Base-by-base conservation (phyloP, 257 asterid genomes). In the Verbena officinalis region DNA sequence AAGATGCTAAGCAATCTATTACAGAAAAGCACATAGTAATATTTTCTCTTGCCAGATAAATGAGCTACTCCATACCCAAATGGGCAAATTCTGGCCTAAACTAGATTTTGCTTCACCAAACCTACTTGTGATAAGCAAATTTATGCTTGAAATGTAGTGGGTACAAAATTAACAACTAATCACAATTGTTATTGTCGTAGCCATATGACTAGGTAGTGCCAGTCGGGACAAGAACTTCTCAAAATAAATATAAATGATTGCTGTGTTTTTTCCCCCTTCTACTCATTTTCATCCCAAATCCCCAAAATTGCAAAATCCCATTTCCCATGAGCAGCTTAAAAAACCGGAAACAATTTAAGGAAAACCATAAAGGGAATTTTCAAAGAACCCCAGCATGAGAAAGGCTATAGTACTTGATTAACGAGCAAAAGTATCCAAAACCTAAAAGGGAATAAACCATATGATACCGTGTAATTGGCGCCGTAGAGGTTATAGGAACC, bases 401-500 rank as follows among this genome's bases (percentile, higher is more conserved):
- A 45, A 31, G 9, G 51, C 9, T 21, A n/a, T 50, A 22, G 33
- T 15, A 23, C 5, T 22, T 64, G 14, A 52, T 7, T 46, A 31
- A 50, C 17, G 31, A 10, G 49, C 39, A 58, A 58, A 43, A 13
- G 14, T 34, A 38, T 59, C 11, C 8, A 55, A 24, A 30, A 39
- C 8, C 11, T 22, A n/a, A 39, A 23, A 12, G 30, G 52, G 44
- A 15, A 40, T 21, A 62, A 59, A 2, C 10, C 12, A 64, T 4
- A 59, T 1, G 23, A 31, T 79, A 88, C 95, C 67, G 95, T 90
- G 70, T 93, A 90, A 66, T 78, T 77, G 81, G 84, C 81, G 38
- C 99, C 99, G 19, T 71, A 93, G 68, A 93, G 99, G 54, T 63
- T 49, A 75, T 90, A 90, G 33, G 82, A 60, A 40, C 97, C 97